These are phyloP conservation scores for Fagopyrum tataricum DNA, from an alignment of 148 eudicot species.

Conservation along the genomic window DNA sequence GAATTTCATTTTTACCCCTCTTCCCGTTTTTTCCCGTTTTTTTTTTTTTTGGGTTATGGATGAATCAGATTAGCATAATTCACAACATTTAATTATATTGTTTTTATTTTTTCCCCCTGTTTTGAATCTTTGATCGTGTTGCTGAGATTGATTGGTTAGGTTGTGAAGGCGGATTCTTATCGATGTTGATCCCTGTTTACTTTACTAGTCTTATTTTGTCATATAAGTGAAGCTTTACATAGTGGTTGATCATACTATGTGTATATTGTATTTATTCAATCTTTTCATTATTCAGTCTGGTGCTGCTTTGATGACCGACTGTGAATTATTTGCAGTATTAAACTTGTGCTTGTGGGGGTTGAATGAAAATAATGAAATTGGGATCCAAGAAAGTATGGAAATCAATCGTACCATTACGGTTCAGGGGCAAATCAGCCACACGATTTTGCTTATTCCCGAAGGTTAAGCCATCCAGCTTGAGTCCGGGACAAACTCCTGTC, in stretches of 20 bases:
- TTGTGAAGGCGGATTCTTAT: background rate
- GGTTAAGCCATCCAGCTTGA: conserved; percentile 40
- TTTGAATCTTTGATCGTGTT: background rate
- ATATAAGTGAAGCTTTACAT: background rate
- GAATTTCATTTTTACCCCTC: background rate
- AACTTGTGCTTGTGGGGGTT: conserved; percentile 20
- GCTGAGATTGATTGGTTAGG: background rate
- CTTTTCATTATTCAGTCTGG: background rate
- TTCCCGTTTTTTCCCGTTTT: background rate
- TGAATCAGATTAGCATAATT: background rate
- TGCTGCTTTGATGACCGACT: background rate
- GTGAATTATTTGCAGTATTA: conserved; percentile 21
- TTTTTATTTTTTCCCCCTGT: background rate
- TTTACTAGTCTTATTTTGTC: too few species aligned
- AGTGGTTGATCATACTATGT: background rate
- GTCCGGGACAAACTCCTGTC: conserved; percentile 52
- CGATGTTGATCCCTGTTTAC: background rate
- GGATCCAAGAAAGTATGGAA: conserved; percentile 62
- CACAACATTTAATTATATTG: background rate
- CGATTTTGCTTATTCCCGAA: conserved; percentile 61
- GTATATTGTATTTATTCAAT: background rate
- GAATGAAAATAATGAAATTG: conserved; percentile 38
- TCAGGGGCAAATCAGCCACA: conserved; percentile 48
- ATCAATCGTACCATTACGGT: conserved; percentile 44
- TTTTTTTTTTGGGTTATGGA: background rate